Evolutionary conservation across 1,284 basidiomycete genomes (phyloP).

Genomic region (Ganoderma resinaceum): DNA sequence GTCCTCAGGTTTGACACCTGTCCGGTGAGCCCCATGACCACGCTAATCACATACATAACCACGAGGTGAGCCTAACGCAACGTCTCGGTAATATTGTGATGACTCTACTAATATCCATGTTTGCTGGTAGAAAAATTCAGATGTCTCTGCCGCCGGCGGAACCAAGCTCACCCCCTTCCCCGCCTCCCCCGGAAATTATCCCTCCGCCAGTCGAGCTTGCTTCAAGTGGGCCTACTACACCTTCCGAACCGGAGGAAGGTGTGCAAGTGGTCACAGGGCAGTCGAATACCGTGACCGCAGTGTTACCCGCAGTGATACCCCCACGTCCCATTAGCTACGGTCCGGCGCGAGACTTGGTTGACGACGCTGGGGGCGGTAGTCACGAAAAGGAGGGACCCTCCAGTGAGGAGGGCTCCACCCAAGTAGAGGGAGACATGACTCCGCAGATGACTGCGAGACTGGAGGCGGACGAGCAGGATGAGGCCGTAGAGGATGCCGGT

Average conservation of each 20-base stretch:
- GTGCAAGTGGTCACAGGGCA: not conserved
- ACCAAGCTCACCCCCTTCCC: not conserved
- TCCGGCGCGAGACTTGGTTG: not conserved
- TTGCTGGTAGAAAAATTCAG: not conserved
- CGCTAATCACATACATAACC: not conserved
- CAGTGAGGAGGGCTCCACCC: not conserved
- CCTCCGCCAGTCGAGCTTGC: too few species aligned
- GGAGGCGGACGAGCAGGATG: not conserved
- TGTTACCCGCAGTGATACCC: not conserved
- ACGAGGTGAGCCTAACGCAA: too few species aligned
- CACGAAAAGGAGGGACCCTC: not conserved
- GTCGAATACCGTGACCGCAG: not conserved
- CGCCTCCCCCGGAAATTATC: too few species aligned
- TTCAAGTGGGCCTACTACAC: not conserved
- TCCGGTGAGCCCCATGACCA: not conserved
- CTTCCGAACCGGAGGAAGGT: not conserved
- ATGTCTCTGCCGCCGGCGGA: not conserved
- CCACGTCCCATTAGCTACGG: not conserved
- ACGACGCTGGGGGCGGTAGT: not conserved
- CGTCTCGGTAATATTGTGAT: too few species aligned
- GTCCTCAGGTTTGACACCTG: not conserved
- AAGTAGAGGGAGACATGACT: not conserved
- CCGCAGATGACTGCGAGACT: not conserved
- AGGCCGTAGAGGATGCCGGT: not conserved
- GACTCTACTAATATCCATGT: too few species aligned